phyloP scores from a whole-genome alignment of 2,329 filamentous ascomycete species.

The Xylaria arbuscula region DNA sequence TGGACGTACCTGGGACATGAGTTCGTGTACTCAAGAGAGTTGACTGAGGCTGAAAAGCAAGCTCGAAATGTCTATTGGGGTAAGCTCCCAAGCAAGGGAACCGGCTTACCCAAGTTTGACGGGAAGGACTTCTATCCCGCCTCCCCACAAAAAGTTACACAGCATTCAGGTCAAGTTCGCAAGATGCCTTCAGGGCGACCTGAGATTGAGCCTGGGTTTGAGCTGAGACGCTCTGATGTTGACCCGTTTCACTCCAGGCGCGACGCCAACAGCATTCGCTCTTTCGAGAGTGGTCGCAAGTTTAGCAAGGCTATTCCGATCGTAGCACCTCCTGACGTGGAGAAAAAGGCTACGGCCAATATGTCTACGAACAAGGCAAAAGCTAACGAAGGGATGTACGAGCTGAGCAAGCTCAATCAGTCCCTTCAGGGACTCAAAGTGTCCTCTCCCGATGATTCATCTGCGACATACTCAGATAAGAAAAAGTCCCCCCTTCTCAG shows the following conservation, averaged over 20 bases:
- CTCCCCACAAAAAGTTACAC: constrained; percentile 59
- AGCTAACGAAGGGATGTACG: constrained; percentile 26
- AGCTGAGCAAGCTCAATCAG: constrained; percentile 31
- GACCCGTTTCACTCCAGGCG: constrained; percentile 47
- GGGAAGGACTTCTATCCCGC: constrained; percentile 72
- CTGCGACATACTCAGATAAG: constrained; percentile 32
- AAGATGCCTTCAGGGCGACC: constrained; percentile 20
- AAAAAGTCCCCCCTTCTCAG: constrained; percentile 38
- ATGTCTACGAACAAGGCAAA: constrained; percentile 17
- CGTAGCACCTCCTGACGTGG: constrained; percentile 46
- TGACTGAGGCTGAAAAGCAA: constrained; percentile 68
- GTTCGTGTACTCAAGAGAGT: constrained; percentile 66
- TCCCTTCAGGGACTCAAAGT: constrained; percentile 30
- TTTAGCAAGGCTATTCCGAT: constrained; percentile 52
- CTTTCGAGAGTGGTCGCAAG: constrained; percentile 42
- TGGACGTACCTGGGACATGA: constrained; percentile 58
- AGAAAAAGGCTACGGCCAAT: constrained; percentile 33
- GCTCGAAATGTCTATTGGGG: constrained; percentile 72
- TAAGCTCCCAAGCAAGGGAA: constrained; percentile 62
- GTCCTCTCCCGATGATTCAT: constrained; percentile 31
- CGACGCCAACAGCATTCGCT: constrained; percentile 41
- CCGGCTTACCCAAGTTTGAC: constrained; percentile 71
- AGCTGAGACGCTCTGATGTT: constrained; percentile 36
- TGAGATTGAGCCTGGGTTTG: constrained; percentile 35
- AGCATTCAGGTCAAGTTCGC: constrained; percentile 1